Evolutionary conservation across 2,329 filamentous ascomycete species (phyloP).

Genomic region (Neospermospora avenae): DNA sequence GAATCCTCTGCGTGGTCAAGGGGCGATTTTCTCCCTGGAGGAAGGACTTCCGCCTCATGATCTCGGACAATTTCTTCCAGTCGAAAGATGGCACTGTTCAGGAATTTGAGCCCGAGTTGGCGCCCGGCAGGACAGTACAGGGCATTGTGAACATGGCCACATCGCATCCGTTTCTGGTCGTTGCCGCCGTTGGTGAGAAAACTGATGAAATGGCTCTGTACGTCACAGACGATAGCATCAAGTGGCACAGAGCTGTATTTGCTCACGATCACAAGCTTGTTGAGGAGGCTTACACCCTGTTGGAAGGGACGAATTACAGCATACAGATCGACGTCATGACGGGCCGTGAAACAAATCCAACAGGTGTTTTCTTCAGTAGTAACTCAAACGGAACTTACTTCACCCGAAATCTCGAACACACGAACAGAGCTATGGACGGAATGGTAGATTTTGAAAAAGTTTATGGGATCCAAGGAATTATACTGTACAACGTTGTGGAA

Average conservation of each 20-base stretch:
- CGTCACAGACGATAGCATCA: conserved; percentile 76
- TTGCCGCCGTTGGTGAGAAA: conserved; percentile 72
- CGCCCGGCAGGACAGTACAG: conserved; percentile 67
- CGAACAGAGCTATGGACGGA: conserved; percentile 74
- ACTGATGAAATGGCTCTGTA: conserved; percentile 92
- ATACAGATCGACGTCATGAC: conserved; percentile 94
- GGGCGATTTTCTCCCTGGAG: conserved; percentile 68
- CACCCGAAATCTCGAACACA: conserved; percentile 85
- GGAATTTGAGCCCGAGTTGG: conserved; percentile 74
- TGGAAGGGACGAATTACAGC: conserved; percentile 97
- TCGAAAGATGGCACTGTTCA: conserved; percentile 48
- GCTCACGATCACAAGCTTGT: conserved; percentile 73
- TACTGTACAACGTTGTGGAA: conserved; percentile 83
- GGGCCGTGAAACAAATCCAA: conserved; percentile 58
- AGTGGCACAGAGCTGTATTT: conserved; percentile 92
- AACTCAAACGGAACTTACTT: conserved; percentile 98
- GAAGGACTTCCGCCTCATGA: conserved; percentile 72
- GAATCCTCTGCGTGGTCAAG: conserved; percentile 76
- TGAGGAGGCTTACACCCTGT: conserved; percentile 85
- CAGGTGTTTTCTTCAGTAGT: conserved; percentile 89
- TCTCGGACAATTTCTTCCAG: conserved; percentile 81
- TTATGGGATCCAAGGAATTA: conserved; percentile 84
- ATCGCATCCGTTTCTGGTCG: conserved; percentile 84
- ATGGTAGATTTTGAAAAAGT: conserved; percentile 96
- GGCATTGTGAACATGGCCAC: conserved; percentile 79